A percentile compares a stretch with the other conserved stretches of the same genome.
These are phyloP conservation scores for Cyclocybe cylindracea DNA, from an alignment of 768 basidiomycete genomes.

Conservation along the genomic window DNA sequence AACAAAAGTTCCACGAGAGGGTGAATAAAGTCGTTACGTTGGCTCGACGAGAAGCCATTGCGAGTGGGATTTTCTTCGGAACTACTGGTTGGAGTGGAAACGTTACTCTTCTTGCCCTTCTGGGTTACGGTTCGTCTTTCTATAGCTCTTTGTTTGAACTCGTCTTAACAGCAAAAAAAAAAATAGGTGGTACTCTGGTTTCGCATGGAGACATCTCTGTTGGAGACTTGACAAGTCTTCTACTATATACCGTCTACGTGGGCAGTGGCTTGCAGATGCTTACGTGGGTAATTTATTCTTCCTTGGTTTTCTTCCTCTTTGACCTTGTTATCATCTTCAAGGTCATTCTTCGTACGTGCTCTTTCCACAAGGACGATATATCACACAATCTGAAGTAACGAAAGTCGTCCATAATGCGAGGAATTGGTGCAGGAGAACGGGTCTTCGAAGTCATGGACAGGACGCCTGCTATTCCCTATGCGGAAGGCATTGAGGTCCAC, in stretches of 20 bases:
- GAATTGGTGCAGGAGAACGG: slow-evolving; percentile 88
- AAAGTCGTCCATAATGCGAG: slow-evolving; percentile 94
- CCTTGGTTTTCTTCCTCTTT: slow-evolving; percentile 4
- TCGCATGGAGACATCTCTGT: slow-evolving; percentile 87
- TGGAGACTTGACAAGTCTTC: slow-evolving; percentile 85
- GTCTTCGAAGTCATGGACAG: slow-evolving; percentile 95
- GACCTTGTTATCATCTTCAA: slow-evolving; percentile 18
- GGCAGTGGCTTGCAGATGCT: slow-evolving; percentile 79
- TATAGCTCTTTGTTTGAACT: not conserved
- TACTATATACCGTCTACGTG: slow-evolving; percentile 91
- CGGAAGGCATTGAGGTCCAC: slow-evolving; percentile 58
- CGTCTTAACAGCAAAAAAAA: not conserved
- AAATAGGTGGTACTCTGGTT: slow-evolving; percentile 85
- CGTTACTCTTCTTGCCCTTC: slow-evolving; percentile 80
- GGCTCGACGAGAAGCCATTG: slow-evolving; percentile 84
- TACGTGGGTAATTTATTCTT: slow-evolving; percentile 48
- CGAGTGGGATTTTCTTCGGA: slow-evolving; percentile 92
- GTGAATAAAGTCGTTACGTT: slow-evolving; percentile 69
- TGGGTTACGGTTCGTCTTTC: slow-evolving; percentile 78
- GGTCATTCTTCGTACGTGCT: slow-evolving; percentile 50
- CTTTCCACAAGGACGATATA: slow-evolving; percentile 20
- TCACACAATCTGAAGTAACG: not conserved
- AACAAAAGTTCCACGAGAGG: slow-evolving; percentile 69
- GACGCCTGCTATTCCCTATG: slow-evolving; percentile 68
- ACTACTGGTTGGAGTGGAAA: slow-evolving; percentile 93